A percentile compares a stretch with the other conserved stretches of the same genome.
phyloP scores from a whole-genome alignment of 2,329 filamentous ascomycete genomes.

The Amesomyces nigricolor region DNA sequence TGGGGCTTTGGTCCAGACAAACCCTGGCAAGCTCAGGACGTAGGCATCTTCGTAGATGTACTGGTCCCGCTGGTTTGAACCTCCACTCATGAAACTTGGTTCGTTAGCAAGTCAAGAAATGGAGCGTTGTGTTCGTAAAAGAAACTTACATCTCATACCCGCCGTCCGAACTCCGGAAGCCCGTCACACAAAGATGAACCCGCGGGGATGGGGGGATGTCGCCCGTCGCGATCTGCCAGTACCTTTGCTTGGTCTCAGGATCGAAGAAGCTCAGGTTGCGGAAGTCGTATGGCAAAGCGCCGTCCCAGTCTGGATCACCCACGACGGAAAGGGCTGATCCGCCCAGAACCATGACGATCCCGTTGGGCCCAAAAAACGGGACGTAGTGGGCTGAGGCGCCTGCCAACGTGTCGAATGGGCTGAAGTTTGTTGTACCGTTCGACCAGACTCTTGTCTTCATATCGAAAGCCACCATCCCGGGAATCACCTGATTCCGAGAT shows the following conservation, averaged over 20 bases:
- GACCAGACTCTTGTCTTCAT: slow-evolving; percentile 14
- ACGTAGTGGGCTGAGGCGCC: slow-evolving; percentile 11
- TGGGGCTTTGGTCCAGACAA: slow-evolving; percentile 18
- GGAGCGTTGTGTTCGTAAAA: neutral
- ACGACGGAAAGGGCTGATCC: neutral
- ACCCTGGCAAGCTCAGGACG: slow-evolving; percentile 20
- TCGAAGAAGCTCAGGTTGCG: slow-evolving; percentile 22
- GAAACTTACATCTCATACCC: slow-evolving; percentile 21
- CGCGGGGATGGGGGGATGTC: slow-evolving; percentile 8
- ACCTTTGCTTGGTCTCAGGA: slow-evolving; percentile 14
- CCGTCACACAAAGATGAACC: slow-evolving; percentile 8
- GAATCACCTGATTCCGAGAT: slow-evolving; percentile 3
- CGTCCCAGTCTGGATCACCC: neutral
- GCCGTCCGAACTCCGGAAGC: slow-evolving; percentile 9
- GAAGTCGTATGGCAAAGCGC: slow-evolving; percentile 6
- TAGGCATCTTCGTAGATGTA: slow-evolving; percentile 16
- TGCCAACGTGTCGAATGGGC: slow-evolving; percentile 12
- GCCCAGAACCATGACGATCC: slow-evolving; percentile 18
- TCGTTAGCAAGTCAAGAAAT: neutral
- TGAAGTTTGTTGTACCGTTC: slow-evolving; percentile 16
- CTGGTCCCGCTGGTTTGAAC: slow-evolving; percentile 7
- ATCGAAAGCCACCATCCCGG: slow-evolving; percentile 20
- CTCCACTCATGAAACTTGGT: slow-evolving; percentile 16
- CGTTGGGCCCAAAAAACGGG: slow-evolving; percentile 16
- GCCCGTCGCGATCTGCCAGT: slow-evolving; percentile 16